phyloP scores from a whole-genome alignment of 2,329 filamentous ascomycete genomes.

The Colletotrichum lentis region DNA sequence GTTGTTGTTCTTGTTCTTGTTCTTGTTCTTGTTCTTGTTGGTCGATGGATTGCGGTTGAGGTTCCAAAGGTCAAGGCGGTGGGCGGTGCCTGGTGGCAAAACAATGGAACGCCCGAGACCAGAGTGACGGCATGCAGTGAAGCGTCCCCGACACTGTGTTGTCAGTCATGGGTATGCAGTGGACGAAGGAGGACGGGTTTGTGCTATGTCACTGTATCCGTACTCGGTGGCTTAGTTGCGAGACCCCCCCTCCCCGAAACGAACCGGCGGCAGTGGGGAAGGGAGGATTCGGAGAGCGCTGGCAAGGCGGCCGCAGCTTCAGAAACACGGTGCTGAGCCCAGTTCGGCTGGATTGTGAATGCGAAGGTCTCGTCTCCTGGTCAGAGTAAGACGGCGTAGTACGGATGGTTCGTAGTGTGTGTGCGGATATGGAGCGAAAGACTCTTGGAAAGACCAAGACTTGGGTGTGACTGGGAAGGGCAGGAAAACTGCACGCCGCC shows the following conservation, averaged over 20 bases:
- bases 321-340: slow-evolving; percentile 7
- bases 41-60: not conserved
- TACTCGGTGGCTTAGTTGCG: not conserved
- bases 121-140: slow-evolving; percentile 22
- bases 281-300: not conserved
- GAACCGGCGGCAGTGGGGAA: not conserved
- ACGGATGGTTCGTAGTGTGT: no score
- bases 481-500: slow-evolving; percentile 8
- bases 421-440: not conserved
- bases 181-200: not conserved
- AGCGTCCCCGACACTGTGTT: slow-evolving; percentile 6
- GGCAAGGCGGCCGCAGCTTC: slow-evolving; percentile 17
- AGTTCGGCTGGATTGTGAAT: not conserved
- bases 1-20: no score
- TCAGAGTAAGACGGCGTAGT: no score
- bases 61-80: slow-evolving; percentile 8
- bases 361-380: not conserved
- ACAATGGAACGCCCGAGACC: slow-evolving; percentile 8
- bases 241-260: not conserved
- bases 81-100: slow-evolving; percentile 34
- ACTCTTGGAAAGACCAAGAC: not conserved
- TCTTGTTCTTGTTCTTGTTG: not conserved
- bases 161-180: slow-evolving; percentile 7
- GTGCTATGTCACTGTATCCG: not conserved
- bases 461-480: not conserved